Conservation (phyloP, 148 eudicot genomes). For the Silene latifolia region DNA sequence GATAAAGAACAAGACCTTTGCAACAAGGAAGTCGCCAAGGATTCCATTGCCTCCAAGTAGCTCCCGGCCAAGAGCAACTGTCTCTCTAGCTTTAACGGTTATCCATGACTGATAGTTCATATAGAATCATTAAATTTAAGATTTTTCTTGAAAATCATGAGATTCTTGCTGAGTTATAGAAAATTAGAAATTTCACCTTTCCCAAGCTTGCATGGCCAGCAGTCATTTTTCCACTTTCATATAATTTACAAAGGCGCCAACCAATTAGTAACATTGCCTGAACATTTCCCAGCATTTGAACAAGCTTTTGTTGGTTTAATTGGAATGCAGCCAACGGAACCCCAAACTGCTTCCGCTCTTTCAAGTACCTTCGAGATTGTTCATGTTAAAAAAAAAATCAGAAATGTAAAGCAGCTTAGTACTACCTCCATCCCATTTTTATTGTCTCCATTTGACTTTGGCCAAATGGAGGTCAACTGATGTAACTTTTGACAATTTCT, state of each 20-base stretch:
- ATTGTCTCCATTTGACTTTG: not conserved
- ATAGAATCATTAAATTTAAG: constrained; percentile 5
- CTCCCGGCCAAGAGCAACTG: constrained; percentile 77
- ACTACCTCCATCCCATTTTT: too few species aligned
- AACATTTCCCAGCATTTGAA: constrained; percentile 74
- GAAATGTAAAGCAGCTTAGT: not conserved
- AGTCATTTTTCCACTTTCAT: constrained; percentile 87
- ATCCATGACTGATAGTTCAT: constrained; percentile 64
- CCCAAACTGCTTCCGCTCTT: constrained; percentile 87
- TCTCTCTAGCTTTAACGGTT: constrained; percentile 69
- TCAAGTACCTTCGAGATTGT: constrained; percentile 54
- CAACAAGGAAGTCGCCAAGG: constrained; percentile 79
- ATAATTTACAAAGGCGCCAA: constrained; percentile 91
- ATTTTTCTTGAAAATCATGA: not conserved
- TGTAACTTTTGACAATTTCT: not conserved
- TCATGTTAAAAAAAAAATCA: constrained; percentile 4
- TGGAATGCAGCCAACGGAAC: constrained; percentile 93
- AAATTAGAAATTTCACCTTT: constrained; percentile 49
- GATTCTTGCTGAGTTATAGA: not conserved
- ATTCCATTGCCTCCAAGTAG: constrained; percentile 95
- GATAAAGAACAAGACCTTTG: constrained; percentile 52
- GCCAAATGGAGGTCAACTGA: not conserved
- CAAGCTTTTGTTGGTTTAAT: constrained; percentile 84
- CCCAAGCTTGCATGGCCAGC: constrained; percentile 89
- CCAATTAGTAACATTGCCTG: constrained; percentile 87